phyloP scores from a whole-genome alignment of 495 filamentous ascomycete species.

The Tuber magnatum region DNA sequence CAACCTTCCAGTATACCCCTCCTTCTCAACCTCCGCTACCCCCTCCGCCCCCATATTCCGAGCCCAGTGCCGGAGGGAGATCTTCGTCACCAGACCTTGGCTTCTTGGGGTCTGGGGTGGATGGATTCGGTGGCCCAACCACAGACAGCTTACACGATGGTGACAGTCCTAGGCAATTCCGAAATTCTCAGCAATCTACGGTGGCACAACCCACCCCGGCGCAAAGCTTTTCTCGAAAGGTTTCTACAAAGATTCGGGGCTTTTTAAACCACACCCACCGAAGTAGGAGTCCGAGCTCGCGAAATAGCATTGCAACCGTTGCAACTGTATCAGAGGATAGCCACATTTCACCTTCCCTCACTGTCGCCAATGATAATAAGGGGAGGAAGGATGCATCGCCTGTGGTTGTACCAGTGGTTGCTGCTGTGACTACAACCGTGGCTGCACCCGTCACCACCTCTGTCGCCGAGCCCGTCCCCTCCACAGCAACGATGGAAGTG shows the following conservation, averaged over 20 bases:
- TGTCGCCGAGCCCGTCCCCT: background rate
- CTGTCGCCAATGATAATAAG: conserved; percentile 6
- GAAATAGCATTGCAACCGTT: conserved; percentile 14
- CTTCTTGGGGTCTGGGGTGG: background rate
- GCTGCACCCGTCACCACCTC: background rate
- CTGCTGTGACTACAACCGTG: background rate
- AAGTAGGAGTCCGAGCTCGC: conserved; percentile 27
- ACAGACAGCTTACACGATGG: conserved; percentile 3
- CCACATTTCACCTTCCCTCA: background rate
- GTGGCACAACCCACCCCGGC: conserved; percentile 18
- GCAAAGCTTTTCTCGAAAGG: conserved; percentile 34
- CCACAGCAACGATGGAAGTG: background rate
- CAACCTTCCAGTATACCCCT: conserved; percentile 4
- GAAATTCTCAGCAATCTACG: background rate
- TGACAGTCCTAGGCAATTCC: conserved; percentile 5
- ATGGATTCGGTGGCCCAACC: background rate
- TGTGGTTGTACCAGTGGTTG: conserved; percentile 14
- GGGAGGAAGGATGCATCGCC: conserved; percentile 21
- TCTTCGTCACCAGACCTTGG: background rate
- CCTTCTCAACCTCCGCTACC: background rate
- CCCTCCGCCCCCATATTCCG: conserved; percentile 2
- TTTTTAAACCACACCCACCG: conserved; percentile 26
- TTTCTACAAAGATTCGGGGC: conserved; percentile 33
- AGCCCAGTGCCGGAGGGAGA: background rate
- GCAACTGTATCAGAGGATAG: conserved; percentile 16